Base-by-base conservation (phyloP, 495 filamentous ascomycete genomes). In the Tuber borchii region DNA sequence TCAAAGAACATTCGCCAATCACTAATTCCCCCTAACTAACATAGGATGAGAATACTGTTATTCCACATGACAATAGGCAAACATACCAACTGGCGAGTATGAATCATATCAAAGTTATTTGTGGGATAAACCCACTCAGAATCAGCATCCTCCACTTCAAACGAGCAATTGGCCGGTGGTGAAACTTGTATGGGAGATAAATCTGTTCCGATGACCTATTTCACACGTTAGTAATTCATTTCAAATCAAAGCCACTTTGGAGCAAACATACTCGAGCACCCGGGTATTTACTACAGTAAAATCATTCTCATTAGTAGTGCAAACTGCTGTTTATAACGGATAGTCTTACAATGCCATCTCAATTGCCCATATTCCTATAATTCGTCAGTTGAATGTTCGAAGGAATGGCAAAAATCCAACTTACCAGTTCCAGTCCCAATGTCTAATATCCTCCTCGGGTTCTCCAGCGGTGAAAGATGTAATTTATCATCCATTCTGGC, bases 161-260 rank as follows among this genome's bases (percentile, higher is more conserved):
- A 82, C 2, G 75, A 79, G 71, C 80, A 82, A 73, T 82, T 82
- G 17, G 56, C 61, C 31, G 81, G 81, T 1, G 80, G 73, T 43
- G 81, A 76, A 68, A 82, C 81, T 65, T 82, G 81, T 31, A 82
- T 82, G 40, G 80, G 80, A 5, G 81, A 82, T 37, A 82, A 46
- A 75, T 82, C 81, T 51, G 78, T 82, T 37, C 80, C 80, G n/a
- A 82, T 78, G 70, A 82, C 19, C 79, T 81, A 56, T 71, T 26
- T 61, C 61, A 74, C 40, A 61, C 69, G 22, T 80, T 40, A 80
- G 71, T 34, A 51, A 51, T 71, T 37, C 39, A 17, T 70, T 37
- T 51, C 43, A 26, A 31, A 39, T 34, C 9, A 44, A 26, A 46
- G 14, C 26, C 20, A 16, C 22, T 16, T 39, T 34, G 56, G 39